These are phyloP conservation scores for Amanita exitialis DNA, from an alignment of 768 basidiomycete genomes.

Conservation along the genomic window DNA sequence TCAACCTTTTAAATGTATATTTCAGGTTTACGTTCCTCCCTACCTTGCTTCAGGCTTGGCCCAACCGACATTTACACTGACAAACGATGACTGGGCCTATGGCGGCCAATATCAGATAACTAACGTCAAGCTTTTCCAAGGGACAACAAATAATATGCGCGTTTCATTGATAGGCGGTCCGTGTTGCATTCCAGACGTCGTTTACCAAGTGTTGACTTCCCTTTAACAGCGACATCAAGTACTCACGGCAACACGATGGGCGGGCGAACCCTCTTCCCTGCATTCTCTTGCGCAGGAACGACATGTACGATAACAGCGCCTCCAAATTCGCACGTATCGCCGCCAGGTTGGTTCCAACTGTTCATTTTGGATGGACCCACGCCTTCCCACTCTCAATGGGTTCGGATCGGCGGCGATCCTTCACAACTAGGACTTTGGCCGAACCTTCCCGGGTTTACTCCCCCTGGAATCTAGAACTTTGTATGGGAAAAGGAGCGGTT, in stretches of 20 bases:
- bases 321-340: slow-evolving; percentile 55
- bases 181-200: slow-evolving; percentile 11
- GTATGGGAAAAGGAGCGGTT: not conserved
- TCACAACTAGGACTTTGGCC: slow-evolving; percentile 67
- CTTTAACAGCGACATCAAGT: slow-evolving; percentile 48
- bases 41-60: slow-evolving; percentile 58
- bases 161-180: slow-evolving; percentile 58
- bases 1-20: not conserved
- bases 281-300: slow-evolving; percentile 56
- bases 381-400: slow-evolving; percentile 64
- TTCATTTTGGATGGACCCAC: slow-evolving; percentile 74
- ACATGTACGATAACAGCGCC: slow-evolving; percentile 74
- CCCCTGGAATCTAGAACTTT: slow-evolving; percentile 39
- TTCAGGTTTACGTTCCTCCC: slow-evolving; percentile 75
- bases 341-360: slow-evolving; percentile 71
- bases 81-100: slow-evolving; percentile 54
- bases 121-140: slow-evolving; percentile 34
- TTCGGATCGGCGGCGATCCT: slow-evolving; percentile 76
- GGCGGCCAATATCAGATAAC: slow-evolving; percentile 43
- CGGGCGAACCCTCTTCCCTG: slow-evolving; percentile 61
- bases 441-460: slow-evolving; percentile 51
- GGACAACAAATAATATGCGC: slow-evolving; percentile 32
- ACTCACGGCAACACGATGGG: slow-evolving; percentile 78
- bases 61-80: slow-evolving; percentile 54
- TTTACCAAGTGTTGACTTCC: slow-evolving; percentile 2